Base-by-base conservation (phyloP, 2,329 filamentous ascomycete species). In the Microdochium trichocladiopsis region DNA sequence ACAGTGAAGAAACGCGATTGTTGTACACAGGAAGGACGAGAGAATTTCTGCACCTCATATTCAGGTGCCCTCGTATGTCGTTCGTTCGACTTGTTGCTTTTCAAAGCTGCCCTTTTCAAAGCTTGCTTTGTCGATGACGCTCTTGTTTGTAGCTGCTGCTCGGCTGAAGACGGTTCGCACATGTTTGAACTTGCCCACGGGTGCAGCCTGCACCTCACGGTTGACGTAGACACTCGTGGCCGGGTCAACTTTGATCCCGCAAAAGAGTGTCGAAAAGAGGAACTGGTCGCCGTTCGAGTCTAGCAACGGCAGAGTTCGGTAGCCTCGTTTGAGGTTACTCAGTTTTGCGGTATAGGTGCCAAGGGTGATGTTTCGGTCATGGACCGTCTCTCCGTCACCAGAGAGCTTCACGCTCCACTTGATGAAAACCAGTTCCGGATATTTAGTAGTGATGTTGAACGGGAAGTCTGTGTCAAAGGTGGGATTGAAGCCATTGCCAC, bases 291-390 rank as follows among this genome's bases (percentile, higher is more conserved):
- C 94, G 57, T 90, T 88, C 52, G 84, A 80, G 70, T 97, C 92
- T 67, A 90, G 87, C 16, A 99, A 78, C 11, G 93, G 94, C 51
- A 97, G 76, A 55, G 95, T 95, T 56, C 93, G 90, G 69, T 94
- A 97, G 25, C 94, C 94, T 69, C 94, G 86, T 66, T 93, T 90
- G 43, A 97, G 80, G 65, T 86, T 95, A 72, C 79, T 86, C 50
- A 97, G 83, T 72, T 97, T 97, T 56, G 90, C 92, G 2, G 90
- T 97, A 69, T 93, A 97, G 1, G 88, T 94, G 2, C 90, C 94
- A 53, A 96, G 78, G 22, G 90, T 73, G 58, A 79, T 70, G 68
- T 80, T 67, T 61, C 77, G 70, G 56, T 85, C 85, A 53, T 81
- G 88, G 58, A 82, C 80, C 58, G 75, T 86, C 60, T 85, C 80